Base-by-base conservation (phyloP, 192 early-diverging fungal genomes). In the Linnemannia zychae region DNA sequence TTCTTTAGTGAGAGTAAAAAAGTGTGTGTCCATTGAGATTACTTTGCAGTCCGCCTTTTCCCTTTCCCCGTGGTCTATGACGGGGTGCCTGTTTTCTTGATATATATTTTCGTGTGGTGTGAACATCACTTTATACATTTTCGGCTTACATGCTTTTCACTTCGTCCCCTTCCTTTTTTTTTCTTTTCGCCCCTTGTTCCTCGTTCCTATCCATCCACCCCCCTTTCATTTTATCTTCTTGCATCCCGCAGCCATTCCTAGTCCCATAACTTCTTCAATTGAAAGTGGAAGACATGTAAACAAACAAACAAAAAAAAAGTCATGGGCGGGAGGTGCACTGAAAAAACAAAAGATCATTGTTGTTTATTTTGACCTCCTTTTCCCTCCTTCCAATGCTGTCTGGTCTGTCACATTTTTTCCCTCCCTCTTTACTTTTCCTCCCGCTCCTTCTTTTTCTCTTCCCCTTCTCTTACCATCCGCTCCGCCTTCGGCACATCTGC, bases 401-500 rank as follows among this genome's bases (percentile, higher is more conserved):
- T n/a, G n/a, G n/a, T 24, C 9, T n/a, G 40, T 44, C 40, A 31
- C 48, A 49, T 17, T 60, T 7, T n/a, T 60, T 44, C 40, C 40
- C 28, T 31, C 28, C 28, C 57, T 49, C 1, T 49, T 15, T 49
- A 2, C 48, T 49, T 4, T 24, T 63, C 28, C 22, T 7, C 24
- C 57, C 57, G 9, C 57, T 31, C 15, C n/a, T 33, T 49, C 17
- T 15, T 49, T 15, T 13, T 31, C 11, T 7, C 24, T 3, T 15
- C 28, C 57, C 15, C 28, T 22, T 11, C 28, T 12, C 12, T 31
- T 7, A 7, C 57, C 57, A 15, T 11, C 15, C 57, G 57, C 28
- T 63, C 57, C 57, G 57, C 57, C 57, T 63, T 63, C 57, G 57
- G 57, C 57, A 63, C 57, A 63, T 63, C 57, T 31, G 57, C 57